A percentile compares a stretch with the other conserved stretches of the same genome.
phyloP scores from a whole-genome alignment of 768 basidiomycete species.

The Hypholoma fasciculare region DNA sequence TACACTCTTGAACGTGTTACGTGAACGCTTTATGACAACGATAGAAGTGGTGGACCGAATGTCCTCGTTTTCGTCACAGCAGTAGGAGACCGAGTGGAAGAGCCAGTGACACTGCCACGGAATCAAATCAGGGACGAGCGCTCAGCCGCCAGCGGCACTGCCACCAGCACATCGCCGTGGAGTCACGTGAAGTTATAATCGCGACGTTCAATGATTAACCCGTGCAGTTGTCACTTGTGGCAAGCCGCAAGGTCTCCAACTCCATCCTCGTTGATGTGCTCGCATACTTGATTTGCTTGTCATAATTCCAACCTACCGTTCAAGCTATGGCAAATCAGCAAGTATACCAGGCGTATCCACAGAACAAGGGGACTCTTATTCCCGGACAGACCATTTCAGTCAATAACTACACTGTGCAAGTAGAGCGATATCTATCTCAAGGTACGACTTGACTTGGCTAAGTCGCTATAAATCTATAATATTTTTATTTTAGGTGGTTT shows the following conservation, averaged over 20 bases:
- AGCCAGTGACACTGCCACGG: no score
- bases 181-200: neutral
- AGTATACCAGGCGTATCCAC: constrained; percentile 46
- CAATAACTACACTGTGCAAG: constrained; percentile 86
- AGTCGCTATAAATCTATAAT: constrained; percentile 13
- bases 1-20: no score
- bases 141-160: neutral
- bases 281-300: constrained; percentile 13
- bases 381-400: constrained; percentile 89
- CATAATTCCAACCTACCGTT: constrained; percentile 3
- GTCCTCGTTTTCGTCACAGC: no score
- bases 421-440: constrained; percentile 95
- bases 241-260: constrained; percentile 3
- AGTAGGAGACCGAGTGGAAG: no score
- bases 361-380: constrained; percentile 68
- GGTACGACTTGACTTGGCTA: constrained; percentile 45
- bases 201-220: neutral
- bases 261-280: constrained; percentile 18
- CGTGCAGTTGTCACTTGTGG: no score
- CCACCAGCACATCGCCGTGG: neutral
- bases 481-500: constrained; percentile 75
- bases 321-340: constrained; percentile 50
- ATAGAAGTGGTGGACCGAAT: no score
- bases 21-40: no score
- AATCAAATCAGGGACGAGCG: neutral